Evolutionary conservation across 139 green algal species (phyloP), one percentile per base, ranked within the genome.

Genomic region (Picochlorum sp.): DNA sequence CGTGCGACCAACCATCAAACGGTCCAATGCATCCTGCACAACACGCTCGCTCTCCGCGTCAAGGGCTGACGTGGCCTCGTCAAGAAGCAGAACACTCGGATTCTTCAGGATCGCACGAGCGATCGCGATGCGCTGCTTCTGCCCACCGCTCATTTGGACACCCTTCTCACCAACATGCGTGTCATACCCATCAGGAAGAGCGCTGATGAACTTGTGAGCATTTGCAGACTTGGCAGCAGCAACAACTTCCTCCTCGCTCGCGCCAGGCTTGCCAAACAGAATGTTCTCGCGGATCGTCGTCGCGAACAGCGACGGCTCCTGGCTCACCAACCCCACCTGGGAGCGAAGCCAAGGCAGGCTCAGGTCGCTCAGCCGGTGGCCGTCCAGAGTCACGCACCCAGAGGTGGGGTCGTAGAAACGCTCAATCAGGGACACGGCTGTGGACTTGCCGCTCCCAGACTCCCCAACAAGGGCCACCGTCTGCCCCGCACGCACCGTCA

Each of bases 271-370:
- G 61, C 81, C 88, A 57, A 83, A 86, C 1, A 64, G 71, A 65
- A 98, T 96, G 82, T 97, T 98, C 38, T 95, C 75, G 38, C 60
- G 23, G 62, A 79, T 75, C 23, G 67, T 72, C 23, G 67, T 74
- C 41, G 61, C 66, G 56, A 97, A 97, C 38, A 98, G 86, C 5
- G 80, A 86, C 4, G 90, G 88, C 83, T 97, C 90, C 79, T 98
- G 92, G 46, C 62, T 83, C 16, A 97, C 89, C 21, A 82, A 57
- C 0, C 71, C 69, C 26, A 85, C 24, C 24, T 82, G 72, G 14
- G 49, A 41, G 11, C 91, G 77, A 54, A 96, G 82, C 80, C 82
- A 95, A 11, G 54, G 24, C 16, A 97, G 68, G 4, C 86, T 76
- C 30, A 94, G 65, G 1, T 24, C 63, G 4, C 73, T 69, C n/a